These are phyloP conservation scores for Arthrobotrys sphaeroides DNA, from an alignment of 2,329 filamentous ascomycete genomes.

Conservation along the genomic window DNA sequence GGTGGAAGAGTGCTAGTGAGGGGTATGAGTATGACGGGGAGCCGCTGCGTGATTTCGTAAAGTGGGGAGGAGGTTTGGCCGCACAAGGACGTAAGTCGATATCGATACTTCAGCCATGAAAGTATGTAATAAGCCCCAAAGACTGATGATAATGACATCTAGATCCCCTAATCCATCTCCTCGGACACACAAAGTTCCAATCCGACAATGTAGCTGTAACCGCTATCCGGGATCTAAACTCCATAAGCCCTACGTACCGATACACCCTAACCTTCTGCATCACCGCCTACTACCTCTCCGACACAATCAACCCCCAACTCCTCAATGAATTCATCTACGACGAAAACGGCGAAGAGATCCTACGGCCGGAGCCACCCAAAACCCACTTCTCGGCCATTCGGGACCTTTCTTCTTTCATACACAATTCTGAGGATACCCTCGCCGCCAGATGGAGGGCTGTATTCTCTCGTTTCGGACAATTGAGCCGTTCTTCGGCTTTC, in stretches of 20 bases:
- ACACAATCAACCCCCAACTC: neutral
- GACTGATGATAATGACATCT: neutral
- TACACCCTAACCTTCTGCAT: constrained; percentile 31
- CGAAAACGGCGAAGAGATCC: neutral
- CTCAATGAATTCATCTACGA: neutral
- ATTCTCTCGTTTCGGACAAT: neutral
- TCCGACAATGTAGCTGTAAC: neutral
- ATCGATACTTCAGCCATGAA: neutral
- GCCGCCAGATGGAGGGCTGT: neutral
- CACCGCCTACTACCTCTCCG: constrained; percentile 5
- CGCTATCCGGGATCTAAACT: neutral
- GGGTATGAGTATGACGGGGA: neutral
- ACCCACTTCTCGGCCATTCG: neutral
- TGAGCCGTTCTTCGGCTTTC: neutral
- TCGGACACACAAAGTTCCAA: constrained; percentile 6
- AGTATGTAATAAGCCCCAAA: neutral
- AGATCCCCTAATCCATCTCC: constrained; percentile 30
- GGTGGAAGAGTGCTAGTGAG: neutral
- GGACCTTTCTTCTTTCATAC: neutral
- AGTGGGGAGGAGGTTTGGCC: constrained; percentile 19
- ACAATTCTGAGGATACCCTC: neutral
- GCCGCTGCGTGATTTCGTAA: constrained; percentile 1
- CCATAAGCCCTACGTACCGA: neutral
- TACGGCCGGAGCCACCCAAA: neutral
- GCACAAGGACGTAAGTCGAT: constrained; percentile 24